Base-by-base conservation (phyloP, 208 protist genomes). In the Naegleria lovaniensis region DNA sequence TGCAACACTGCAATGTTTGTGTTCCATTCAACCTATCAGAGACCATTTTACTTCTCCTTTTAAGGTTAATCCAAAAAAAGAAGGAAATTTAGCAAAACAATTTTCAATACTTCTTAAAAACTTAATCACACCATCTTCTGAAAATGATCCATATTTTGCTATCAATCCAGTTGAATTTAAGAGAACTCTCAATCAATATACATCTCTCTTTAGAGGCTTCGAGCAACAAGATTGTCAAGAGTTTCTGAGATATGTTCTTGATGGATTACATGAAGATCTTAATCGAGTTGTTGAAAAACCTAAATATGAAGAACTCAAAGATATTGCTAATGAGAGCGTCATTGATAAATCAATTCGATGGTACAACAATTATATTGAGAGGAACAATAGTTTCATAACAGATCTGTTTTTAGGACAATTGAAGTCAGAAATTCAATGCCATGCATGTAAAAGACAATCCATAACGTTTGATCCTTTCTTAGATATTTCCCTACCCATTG, bases 171-270 rank as follows among this genome's bases (percentile, higher is more conserved):
- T 79, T 36, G 67, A 79, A 6, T 79, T 79, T 33, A 79, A 79
- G 25, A 79, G 9, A 36, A 36, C 29, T 79, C 29, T 79, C 9
- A 79, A 79, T 79, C 67, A 79, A 79, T 79, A 79, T 33, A 79
- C 67, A 36, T 79, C 67, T 33, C 67, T 79, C 9, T 97, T 97
- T 90, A 91, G 52, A n/a, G 92, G 93, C 33, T 94, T 95, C 91
- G 92, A 91, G 9, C 97, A 98, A 91, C 95, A 96, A 85, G 97
- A 98, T 91, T 95, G 95, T 19, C 96, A 97, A 91, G 97, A 98
- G 92, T 96, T 98, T 84, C 93, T 98, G 33, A 94, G 95, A 59
- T 96, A 94, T 16, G 92, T 97, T 52, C 87, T 98, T 13, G 94
- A 94, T 89, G 94, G 96, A 43, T 91, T 98, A n/a, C 95, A 97